Base-by-base conservation (phyloP, 768 basidiomycete species). In the Collybia sp. region DNA sequence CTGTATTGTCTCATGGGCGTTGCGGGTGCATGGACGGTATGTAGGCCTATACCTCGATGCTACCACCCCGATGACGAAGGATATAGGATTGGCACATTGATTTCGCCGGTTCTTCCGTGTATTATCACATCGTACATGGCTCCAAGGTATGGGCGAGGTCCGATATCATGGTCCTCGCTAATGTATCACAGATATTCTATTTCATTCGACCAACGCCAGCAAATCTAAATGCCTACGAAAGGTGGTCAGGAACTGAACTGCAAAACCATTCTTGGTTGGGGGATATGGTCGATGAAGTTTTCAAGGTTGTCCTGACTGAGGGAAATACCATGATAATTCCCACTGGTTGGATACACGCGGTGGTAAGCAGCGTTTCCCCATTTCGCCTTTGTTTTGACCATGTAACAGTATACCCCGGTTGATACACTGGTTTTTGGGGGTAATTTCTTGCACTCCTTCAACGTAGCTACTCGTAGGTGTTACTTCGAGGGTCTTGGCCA, bases 1-100 rank as follows among this genome's bases (percentile, higher is more conserved):
- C 63, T 95, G 42, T 99, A 99, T 62, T 97, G 95, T 58, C 70
- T 99, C 47, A 99, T 99, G 96, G 90, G 92, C 30, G 93, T 95
- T 16, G 84, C 81, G 6, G 79, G 82, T 17, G 90, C 92, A 25
- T 97, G 94, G 92, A 99, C 95, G 50, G 94, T 93, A 54, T 59
- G 83, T 70, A n/a, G 45, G 48, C 12, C 32, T 48, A 5, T 45
- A 36, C 6, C 44, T 25, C 43, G 11, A 11, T 45, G 2, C 12
- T 37, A 41, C 30, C 11, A 38, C 46, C 31, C 37, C 46, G 49
- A 36, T 42, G 13, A 33, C 5, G 25, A n/a, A 40, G 25, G n/a
- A 17, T 32, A 15, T 57, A 94, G 93, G 95, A 97, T 59, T 97
- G 94, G 96, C 95, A 99, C 58, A 73, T 98, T 49, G 96, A 99